These are phyloP conservation scores for Endoconidiophora laricicola DNA, from an alignment of 2,329 filamentous ascomycete species.

Conservation along the genomic window DNA sequence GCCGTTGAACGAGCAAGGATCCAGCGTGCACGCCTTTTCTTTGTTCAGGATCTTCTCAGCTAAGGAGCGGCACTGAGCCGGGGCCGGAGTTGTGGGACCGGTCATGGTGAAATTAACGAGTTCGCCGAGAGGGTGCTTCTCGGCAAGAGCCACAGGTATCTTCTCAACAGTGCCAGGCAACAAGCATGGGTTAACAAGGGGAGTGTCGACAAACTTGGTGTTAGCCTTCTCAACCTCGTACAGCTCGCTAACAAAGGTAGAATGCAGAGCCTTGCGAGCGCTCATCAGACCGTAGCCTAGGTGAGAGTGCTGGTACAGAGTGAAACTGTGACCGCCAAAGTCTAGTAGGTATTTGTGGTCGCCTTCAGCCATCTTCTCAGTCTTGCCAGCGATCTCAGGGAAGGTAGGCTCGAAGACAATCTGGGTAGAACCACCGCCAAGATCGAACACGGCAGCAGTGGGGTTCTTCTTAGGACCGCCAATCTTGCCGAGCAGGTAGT, in stretches of 20 bases:
- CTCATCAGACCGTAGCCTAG: slow-evolving; percentile 94
- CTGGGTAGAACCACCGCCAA: slow-evolving; percentile 92
- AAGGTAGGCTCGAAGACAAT: slow-evolving; percentile 98
- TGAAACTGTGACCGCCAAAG: slow-evolving; percentile 81
- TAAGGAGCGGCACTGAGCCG: slow-evolving; percentile 76
- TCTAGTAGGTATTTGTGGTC: slow-evolving; percentile 90
- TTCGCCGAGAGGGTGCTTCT: slow-evolving; percentile 47
- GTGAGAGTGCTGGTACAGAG: slow-evolving; percentile 95
- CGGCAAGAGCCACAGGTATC: slow-evolving; percentile 54
- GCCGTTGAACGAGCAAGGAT: slow-evolving; percentile 97
- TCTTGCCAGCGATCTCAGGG: slow-evolving; percentile 51
- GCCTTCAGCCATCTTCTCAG: slow-evolving; percentile 70
- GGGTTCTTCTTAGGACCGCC: slow-evolving; percentile 77
- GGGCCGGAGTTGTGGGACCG: slow-evolving; percentile 56
- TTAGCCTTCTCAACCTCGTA: slow-evolving; percentile 44
- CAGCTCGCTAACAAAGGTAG: slow-evolving; percentile 54
- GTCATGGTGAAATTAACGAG: slow-evolving; percentile 66
- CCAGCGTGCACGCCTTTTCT: slow-evolving; percentile 60
- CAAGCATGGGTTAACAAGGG: slow-evolving; percentile 74
- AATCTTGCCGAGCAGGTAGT: slow-evolving; percentile 96
- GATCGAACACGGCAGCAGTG: slow-evolving; percentile 88
- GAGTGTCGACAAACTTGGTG: slow-evolving; percentile 49
- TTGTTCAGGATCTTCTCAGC: slow-evolving; percentile 86
- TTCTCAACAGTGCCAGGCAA: slow-evolving; percentile 54
- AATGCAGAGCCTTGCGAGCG: slow-evolving; percentile 74